Evolutionary conservation across 1,139 yeast species (phyloP).

Genomic region (Taphrina sp.): DNA sequence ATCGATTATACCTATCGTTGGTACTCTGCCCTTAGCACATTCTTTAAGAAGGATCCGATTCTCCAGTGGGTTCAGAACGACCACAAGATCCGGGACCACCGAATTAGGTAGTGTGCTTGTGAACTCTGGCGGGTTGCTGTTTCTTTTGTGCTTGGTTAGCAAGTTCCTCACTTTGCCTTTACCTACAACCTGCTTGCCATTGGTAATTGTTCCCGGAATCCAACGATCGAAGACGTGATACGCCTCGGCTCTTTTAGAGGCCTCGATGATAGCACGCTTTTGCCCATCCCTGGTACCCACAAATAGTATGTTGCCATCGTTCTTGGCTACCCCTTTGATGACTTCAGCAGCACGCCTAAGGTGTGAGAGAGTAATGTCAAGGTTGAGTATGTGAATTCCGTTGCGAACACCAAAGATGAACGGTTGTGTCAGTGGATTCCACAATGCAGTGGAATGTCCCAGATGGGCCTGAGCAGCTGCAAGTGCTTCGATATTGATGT

Average conservation of each 20-base stretch:
- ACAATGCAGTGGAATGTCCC: conserved; percentile 79
- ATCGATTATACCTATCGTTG: conserved; percentile 91
- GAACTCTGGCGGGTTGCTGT: conserved; percentile 38
- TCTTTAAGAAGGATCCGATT: conserved; percentile 78
- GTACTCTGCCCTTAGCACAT: conserved; percentile 77
- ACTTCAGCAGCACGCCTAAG: conserved; percentile 79
- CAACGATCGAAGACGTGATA: conserved; percentile 81
- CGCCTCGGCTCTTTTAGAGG: conserved; percentile 75
- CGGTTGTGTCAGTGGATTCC: conserved; percentile 62
- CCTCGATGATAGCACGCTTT: conserved; percentile 68
- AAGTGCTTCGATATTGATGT: conserved; percentile 1
- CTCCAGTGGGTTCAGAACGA: conserved; percentile 83
- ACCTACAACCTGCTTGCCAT: conserved; percentile 68
- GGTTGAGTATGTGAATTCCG: conserved; percentile 83
- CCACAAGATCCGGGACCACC: conserved; percentile 84
- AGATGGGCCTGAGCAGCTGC: conserved; percentile 92
- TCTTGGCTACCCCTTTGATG: conserved; percentile 72
- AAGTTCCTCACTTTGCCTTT: conserved; percentile 61
- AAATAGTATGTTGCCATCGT: conserved; percentile 80
- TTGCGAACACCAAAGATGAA: conserved; percentile 83
- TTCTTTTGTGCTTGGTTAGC: conserved; percentile 37
- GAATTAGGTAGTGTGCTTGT: conserved; percentile 18
- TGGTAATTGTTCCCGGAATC: conserved; percentile 94
- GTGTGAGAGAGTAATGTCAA: conserved; percentile 73
- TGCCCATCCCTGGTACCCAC: conserved; percentile 85